Evolutionary conservation across 129 eudicot species (phyloP).

Genomic region (Cynara cardunculus): DNA sequence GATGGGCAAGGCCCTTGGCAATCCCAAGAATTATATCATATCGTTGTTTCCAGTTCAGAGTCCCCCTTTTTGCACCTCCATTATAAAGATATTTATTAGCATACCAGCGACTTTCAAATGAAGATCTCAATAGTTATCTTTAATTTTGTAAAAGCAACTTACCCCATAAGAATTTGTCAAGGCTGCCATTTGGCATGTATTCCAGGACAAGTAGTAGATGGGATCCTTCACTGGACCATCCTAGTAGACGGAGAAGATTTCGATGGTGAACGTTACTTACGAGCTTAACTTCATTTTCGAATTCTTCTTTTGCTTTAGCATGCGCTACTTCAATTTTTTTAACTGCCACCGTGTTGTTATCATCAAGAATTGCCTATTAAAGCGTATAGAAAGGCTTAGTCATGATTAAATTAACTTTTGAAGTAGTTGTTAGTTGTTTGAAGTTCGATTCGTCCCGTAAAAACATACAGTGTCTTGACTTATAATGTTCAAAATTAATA

Average conservation of each 20-base stretch:
- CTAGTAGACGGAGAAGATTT: constrained; percentile 71
- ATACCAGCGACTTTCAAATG: background rate
- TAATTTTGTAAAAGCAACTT: background rate
- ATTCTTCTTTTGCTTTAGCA: constrained; percentile 50
- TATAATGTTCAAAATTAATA: too few species aligned
- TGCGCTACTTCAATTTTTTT: constrained; percentile 38
- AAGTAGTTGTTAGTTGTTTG: background rate
- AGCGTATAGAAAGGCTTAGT: background rate
- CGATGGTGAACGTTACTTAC: constrained; percentile 68
- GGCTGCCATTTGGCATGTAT: constrained; percentile 74
- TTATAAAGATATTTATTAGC: background rate
- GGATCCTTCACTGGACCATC: constrained; percentile 54
- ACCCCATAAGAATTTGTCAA: constrained; percentile 69
- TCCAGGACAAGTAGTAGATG: constrained; percentile 67
- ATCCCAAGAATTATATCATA: constrained; percentile 55
- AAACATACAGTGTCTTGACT: background rate
- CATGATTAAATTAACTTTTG: background rate
- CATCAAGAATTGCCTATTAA: constrained; percentile 49
- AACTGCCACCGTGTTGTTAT: constrained; percentile 53
- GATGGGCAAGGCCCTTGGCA: constrained; percentile 66
- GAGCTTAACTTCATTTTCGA: constrained; percentile 61
- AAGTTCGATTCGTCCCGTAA: background rate
- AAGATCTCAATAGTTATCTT: background rate
- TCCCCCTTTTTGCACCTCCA: constrained; percentile 52
- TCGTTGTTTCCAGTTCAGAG: constrained; percentile 58